Conservation (phyloP, 352 stramenopile genomes). For the Phytopythium chamaehyphon region DNA sequence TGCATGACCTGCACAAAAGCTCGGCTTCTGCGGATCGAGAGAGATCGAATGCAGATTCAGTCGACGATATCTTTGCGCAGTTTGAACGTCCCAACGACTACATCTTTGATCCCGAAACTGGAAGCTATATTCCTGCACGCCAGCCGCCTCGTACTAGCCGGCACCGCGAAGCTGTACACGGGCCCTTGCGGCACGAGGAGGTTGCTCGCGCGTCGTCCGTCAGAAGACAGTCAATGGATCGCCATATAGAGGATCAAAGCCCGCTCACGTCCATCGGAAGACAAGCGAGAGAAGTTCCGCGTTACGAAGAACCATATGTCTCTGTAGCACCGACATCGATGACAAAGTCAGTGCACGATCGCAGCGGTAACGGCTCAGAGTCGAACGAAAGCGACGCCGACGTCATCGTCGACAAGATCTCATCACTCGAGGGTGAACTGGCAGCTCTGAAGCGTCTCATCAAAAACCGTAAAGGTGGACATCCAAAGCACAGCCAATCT, state of each 20-base stretch:
- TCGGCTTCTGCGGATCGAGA: background rate
- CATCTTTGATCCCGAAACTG: conserved; percentile 55
- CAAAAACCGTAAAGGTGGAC: conserved; percentile 36
- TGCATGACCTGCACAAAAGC: conserved; percentile 45
- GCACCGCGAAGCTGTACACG: background rate
- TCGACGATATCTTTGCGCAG: conserved; percentile 75
- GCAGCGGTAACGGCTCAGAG: background rate
- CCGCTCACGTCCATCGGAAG: background rate
- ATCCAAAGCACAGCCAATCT: background rate
- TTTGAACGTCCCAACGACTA: conserved; percentile 80
- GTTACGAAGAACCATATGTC: too few species aligned
- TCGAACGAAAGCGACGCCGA: conserved; percentile 41
- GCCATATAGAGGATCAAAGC: too few species aligned
- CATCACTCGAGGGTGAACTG: conserved; percentile 58
- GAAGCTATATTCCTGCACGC: conserved; percentile 45
- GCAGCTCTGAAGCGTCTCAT: conserved; percentile 67
- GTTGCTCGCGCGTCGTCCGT: background rate
- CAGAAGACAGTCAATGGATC: conserved; percentile 1
- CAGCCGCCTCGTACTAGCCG: conserved; percentile 6
- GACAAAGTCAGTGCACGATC: background rate
- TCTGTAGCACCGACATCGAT: too few species aligned
- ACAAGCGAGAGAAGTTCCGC: background rate
- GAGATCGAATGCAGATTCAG: conserved; percentile 15
- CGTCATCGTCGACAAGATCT: conserved; percentile 82
- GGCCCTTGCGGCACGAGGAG: background rate